Evolutionary conservation across 1,284 basidiomycete genomes (phyloP).

Genomic region (Moesziomyces aphidis): DNA sequence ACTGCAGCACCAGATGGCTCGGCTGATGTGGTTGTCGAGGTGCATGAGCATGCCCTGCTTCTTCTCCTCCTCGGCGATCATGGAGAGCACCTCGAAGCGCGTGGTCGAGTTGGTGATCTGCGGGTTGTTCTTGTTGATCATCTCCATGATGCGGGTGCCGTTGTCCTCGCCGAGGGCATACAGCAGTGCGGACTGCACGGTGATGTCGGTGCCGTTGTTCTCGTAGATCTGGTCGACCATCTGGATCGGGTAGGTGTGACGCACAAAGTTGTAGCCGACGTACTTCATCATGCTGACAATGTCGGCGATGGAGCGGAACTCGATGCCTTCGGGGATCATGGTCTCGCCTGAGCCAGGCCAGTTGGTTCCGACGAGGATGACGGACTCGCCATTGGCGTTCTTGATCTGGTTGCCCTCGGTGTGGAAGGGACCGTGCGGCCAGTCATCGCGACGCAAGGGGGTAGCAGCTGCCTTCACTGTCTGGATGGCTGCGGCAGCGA

Average conservation of each 20-base stretch:
- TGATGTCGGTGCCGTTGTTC: constrained; percentile 31
- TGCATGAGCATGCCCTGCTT: constrained; percentile 44
- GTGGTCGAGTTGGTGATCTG: constrained; percentile 32
- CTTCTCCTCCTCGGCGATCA: constrained; percentile 36
- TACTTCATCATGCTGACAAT: constrained; percentile 38
- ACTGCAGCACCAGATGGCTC: constrained; percentile 45
- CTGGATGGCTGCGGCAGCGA: constrained; percentile 19
- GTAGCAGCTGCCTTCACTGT: constrained; percentile 13
- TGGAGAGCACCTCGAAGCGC: constrained; percentile 23
- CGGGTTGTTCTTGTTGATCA: constrained; percentile 35
- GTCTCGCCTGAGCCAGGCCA: constrained; percentile 44
- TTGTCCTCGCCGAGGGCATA: constrained; percentile 28
- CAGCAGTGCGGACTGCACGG: constrained; percentile 20
- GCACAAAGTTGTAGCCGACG: constrained; percentile 46
- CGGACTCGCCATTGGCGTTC: constrained; percentile 31
- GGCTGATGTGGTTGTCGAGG: constrained; percentile 43
- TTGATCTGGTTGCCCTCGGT: constrained; percentile 38
- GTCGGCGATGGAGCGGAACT: constrained; percentile 26
- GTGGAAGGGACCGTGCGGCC: constrained; percentile 35
- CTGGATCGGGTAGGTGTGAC: constrained; percentile 42
- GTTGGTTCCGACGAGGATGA: constrained; percentile 40
- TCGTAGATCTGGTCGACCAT: constrained; percentile 54
- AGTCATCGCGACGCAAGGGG: constrained; percentile 20
- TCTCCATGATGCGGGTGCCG: constrained; percentile 35
- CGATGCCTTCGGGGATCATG: constrained; percentile 45